Base-by-base conservation (phyloP, 441 rosid species). In the Brassica balearica region DNA sequence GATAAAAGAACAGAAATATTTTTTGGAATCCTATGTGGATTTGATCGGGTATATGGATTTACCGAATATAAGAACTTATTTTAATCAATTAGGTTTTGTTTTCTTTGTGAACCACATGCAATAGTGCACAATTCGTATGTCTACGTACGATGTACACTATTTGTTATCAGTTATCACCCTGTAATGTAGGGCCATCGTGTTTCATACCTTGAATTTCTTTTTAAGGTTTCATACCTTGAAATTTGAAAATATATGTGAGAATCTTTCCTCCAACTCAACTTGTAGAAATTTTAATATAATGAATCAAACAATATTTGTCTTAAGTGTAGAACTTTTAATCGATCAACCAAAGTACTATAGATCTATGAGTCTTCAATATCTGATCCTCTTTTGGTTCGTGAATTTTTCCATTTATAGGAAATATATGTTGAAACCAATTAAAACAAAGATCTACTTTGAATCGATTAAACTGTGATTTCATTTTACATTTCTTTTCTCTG, bases 181-280 rank as follows among this genome's bases (percentile, higher is more conserved):
- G 43, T 69, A 55, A n/a, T 41, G 72, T 71, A 71, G 68, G 80
- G 60, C 9, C 81, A 71, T 71, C 11, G 38, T 71, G 72, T 69
- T 48, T 71, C 29, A 65, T 65, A 46, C 53, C 68, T 65, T 68
- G 34, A 29, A 29, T 29, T 29, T 29, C 27, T 29, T 29, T 29
- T 0, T 0, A 29, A 29, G 34, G 71, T 68, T 41, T 71, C 38
- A 64, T 64, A 41, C 48, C 66, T 64, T 66, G 34, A 25, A 25
- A 25, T 25, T 25, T 25, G 72, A 58, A 64, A 64, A 2, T 75
- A 41, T 76, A 69, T 71, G 51, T 64, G 22, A 55, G 48, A 77
- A 64, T 70, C 48, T 71, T 77, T 77, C 51, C 8, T 71, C 48
- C 5, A 64, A 63, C 71, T 69, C 65, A 53, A 48, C 7, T 23